Conservation (phyloP, 768 basidiomycete species). For the Tylopilus intermedius region DNA sequence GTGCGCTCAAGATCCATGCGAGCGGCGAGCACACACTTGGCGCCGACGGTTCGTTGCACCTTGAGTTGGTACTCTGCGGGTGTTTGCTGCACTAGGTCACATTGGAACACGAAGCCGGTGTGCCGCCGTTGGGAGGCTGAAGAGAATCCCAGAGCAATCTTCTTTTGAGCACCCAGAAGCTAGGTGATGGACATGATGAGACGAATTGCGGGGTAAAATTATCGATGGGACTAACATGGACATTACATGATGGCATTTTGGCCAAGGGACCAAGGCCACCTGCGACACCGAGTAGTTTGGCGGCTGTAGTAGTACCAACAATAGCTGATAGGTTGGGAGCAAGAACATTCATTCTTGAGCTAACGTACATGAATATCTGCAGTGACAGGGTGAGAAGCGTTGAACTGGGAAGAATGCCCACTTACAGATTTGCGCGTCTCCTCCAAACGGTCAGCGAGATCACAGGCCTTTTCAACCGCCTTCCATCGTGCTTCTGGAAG, state of each 20-base stretch:
- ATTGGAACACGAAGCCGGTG: constrained; percentile 96
- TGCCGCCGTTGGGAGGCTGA: constrained; percentile 82
- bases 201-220: neutral
- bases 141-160: constrained; percentile 90
- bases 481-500: constrained; percentile 70
- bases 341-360: constrained; percentile 96
- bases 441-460: constrained; percentile 83
- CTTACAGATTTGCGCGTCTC: constrained; percentile 82
- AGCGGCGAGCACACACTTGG: constrained; percentile 85
- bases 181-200: constrained; percentile 29
- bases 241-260: constrained; percentile 94
- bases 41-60: constrained; percentile 89
- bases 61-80: constrained; percentile 88
- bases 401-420: neutral
- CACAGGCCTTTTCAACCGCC: constrained; percentile 80
- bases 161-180: constrained; percentile 92
- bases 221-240: constrained; percentile 59
- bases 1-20: constrained; percentile 91
- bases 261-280: constrained; percentile 87
- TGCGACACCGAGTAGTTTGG: constrained; percentile 95
- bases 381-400: neutral
- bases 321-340: constrained; percentile 98
- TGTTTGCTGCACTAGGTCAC: constrained; percentile 77
- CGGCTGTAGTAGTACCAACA: constrained; percentile 97
- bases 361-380: constrained; percentile 98